Evolutionary conservation across 129 eudicot species (phyloP).

Genomic region (Flaveria linearis): DNA sequence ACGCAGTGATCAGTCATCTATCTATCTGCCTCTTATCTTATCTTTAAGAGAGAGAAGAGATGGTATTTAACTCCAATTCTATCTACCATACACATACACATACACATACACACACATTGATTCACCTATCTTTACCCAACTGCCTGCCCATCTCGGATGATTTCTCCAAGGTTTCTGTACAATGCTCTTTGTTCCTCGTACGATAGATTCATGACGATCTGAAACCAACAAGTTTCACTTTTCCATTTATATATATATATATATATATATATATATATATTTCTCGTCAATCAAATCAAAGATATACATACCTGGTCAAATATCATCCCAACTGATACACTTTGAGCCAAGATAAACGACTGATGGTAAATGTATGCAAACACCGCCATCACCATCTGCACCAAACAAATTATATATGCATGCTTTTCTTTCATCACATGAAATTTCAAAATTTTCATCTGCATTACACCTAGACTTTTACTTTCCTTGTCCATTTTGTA

Average conservation of each 20-base stretch:
- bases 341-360: constrained; percentile 76
- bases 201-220: constrained; percentile 5
- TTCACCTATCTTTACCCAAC: not conserved
- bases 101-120: not conserved
- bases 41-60: no score
- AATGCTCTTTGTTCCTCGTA: constrained; percentile 9
- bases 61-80: no score
- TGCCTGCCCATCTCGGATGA: not conserved
- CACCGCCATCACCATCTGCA: constrained; percentile 97
- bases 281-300: not conserved
- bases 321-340: constrained; percentile 79
- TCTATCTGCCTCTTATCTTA: no score
- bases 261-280: not conserved
- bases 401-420: not conserved
- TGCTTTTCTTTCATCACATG: no score
- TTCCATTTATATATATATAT: no score
- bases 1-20: no score
- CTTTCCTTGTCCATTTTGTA: not conserved
- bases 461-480: not conserved
- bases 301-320: constrained; percentile 65
- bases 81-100: not conserved
- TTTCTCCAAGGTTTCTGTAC: constrained; percentile 12
- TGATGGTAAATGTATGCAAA: constrained; percentile 93
- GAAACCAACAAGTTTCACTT: not conserved
- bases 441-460: not conserved